Evolutionary conservation across 345 rosid genomes (phyloP).

Genomic region (Pugionium cornutum): DNA sequence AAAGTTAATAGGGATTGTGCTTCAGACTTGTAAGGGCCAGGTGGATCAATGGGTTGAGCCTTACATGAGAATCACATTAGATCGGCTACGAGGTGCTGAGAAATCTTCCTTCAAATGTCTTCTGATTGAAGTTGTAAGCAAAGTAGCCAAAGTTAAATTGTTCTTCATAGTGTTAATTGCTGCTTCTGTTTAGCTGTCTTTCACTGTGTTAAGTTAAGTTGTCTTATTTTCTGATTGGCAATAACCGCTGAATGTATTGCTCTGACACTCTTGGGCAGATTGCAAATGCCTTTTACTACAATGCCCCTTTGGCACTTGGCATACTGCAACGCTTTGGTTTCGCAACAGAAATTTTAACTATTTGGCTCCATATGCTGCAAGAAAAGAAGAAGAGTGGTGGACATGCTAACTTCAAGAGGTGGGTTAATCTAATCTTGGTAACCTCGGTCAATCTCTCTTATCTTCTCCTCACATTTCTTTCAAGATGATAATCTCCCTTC

Average conservation of each 20-base stretch:
- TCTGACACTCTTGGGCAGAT: constrained; percentile 50
- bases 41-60: constrained; percentile 99
- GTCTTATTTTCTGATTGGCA: constrained; percentile 19
- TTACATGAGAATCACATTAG: constrained; percentile 78
- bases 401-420: constrained; percentile 86
- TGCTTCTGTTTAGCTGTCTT: constrained; percentile 1
- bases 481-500: constrained; percentile 1
- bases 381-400: constrained; percentile 87
- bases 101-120: constrained; percentile 90
- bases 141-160: constrained; percentile 17
- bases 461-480: not conserved
- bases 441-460: constrained; percentile 11
- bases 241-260: constrained; percentile 25
- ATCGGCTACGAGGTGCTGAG: constrained; percentile 69
- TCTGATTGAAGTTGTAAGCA: constrained; percentile 92
- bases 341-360: constrained; percentile 64
- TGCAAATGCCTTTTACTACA: constrained; percentile 93
- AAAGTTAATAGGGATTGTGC: constrained; percentile 85
- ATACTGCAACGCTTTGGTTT: constrained; percentile 77
- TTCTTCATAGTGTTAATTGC: constrained; percentile 7
- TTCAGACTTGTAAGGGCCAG: constrained; percentile 96
- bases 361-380: constrained; percentile 96
- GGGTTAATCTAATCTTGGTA: constrained; percentile 14
- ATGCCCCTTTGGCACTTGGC: constrained; percentile 69
- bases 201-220: constrained; percentile 6